Conservation (phyloP, 768 basidiomycete genomes). For the Podaxis mareebaensis region DNA sequence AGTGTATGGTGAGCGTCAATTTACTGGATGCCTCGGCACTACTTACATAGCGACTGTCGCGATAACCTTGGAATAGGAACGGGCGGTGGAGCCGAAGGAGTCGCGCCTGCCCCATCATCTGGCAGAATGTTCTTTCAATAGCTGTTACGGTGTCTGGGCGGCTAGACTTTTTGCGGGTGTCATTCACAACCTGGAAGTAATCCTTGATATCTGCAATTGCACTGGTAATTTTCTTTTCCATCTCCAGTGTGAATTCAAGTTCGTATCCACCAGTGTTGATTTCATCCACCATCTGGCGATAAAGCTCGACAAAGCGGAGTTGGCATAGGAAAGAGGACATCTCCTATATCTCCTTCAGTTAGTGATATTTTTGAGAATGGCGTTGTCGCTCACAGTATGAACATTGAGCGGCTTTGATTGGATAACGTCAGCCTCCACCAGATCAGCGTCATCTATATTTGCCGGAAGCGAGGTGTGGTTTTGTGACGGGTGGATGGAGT, state of each 20-base stretch:
- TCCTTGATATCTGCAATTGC: constrained; percentile 11
- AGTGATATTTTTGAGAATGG: not conserved
- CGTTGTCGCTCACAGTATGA: constrained; percentile 21
- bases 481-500: constrained; percentile 28
- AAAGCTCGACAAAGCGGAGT: constrained; percentile 24
- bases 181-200: constrained; percentile 17
- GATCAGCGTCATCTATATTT: constrained; percentile 27
- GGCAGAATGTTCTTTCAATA: constrained; percentile 25
- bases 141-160: constrained; percentile 13
- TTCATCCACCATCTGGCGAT: constrained; percentile 26
- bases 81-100: constrained; percentile 27
- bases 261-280: constrained; percentile 25
- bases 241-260: constrained; percentile 21
- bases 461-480: constrained; percentile 28
- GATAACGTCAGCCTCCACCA: constrained; percentile 21
- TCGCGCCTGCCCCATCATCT: constrained; percentile 28
- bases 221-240: constrained; percentile 21
- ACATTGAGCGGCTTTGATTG: constrained; percentile 20
- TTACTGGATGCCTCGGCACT: no score
- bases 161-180: constrained; percentile 20
- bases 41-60: constrained; percentile 26
- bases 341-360: constrained; percentile 18
- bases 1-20: not conserved
- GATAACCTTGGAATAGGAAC: constrained; percentile 26
- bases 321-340: constrained; percentile 27